Evolutionary conservation across 495 filamentous ascomycete genomes (phyloP).

Genomic region (Penicillium subrubescens): DNA sequence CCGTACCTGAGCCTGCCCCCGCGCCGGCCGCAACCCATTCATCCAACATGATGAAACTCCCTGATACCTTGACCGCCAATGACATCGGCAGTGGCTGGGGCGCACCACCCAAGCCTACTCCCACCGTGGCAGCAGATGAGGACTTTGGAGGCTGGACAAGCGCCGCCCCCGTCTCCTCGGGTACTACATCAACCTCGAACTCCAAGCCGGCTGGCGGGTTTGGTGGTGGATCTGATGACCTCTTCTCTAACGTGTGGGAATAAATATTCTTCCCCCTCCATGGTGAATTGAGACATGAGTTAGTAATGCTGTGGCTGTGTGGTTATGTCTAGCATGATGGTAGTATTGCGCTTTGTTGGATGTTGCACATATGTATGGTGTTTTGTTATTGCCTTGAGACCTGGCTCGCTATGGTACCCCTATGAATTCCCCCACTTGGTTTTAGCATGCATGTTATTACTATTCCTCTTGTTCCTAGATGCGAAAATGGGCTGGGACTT

Average conservation of each 20-base stretch:
- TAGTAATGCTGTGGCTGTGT: slow-evolving; percentile 7
- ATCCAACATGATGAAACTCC: slow-evolving; percentile 49
- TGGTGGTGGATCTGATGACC: slow-evolving; percentile 71
- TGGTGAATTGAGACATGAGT: slow-evolving; percentile 15
- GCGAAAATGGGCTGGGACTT: neutral
- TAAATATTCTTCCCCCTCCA: slow-evolving; percentile 35
- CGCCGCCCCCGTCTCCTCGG: slow-evolving; percentile 55
- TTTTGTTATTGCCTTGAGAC: neutral
- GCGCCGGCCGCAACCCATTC: slow-evolving; percentile 18
- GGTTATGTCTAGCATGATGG: slow-evolving; percentile 15
- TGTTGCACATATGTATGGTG: neutral
- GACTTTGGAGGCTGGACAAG: slow-evolving; percentile 95
- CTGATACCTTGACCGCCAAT: slow-evolving; percentile 47
- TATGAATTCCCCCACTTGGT: neutral
- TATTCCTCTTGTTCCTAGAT: neutral
- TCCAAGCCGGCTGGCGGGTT: slow-evolving; percentile 62
- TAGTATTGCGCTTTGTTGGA: slow-evolving; percentile 8
- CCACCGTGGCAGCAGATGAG: slow-evolving; percentile 78
- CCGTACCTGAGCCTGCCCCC: slow-evolving; percentile 32
- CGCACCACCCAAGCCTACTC: slow-evolving; percentile 46
- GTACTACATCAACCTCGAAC: slow-evolving; percentile 34
- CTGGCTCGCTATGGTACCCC: neutral
- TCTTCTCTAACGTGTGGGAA: slow-evolving; percentile 95
- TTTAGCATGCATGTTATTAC: neutral
- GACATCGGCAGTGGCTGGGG: slow-evolving; percentile 62